A percentile compares a stretch with the other conserved stretches of the same genome.
These are phyloP conservation scores for Polygonum maritimum DNA, from an alignment of 148 eudicot species.

Conservation along the genomic window DNA sequence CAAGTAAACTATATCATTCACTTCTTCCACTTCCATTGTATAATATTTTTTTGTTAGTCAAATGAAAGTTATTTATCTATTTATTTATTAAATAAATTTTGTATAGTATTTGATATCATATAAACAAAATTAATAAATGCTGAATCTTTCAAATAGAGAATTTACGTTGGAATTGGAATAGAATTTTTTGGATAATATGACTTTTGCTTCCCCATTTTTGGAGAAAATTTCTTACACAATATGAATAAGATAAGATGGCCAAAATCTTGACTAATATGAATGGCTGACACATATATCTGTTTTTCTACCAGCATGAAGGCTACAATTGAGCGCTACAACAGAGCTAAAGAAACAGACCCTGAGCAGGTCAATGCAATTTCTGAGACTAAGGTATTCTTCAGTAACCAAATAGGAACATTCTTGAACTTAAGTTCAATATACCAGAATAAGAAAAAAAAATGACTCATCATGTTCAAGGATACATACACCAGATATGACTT, in stretches of 20 bases:
- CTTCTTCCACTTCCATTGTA: too few species aligned
- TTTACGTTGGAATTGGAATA: too few species aligned
- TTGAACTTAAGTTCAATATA: background rate
- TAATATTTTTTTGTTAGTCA: too few species aligned
- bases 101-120: too few species aligned
- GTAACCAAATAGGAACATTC: too few species aligned
- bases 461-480: background rate
- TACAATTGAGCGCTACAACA: conserved; percentile 27
- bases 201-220: too few species aligned
- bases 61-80: too few species aligned
- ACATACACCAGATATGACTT: background rate
- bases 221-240: background rate
- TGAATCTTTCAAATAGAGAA: too few species aligned
- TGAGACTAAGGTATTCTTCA: conserved; percentile 22
- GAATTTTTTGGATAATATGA: too few species aligned
- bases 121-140: too few species aligned
- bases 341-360: conserved; percentile 24
- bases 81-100: too few species aligned
- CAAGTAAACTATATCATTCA: too few species aligned
- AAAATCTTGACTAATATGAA: background rate
- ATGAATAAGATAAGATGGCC: background rate
- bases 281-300: background rate
- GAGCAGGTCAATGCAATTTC: conserved; percentile 17
- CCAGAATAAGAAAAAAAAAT: background rate
- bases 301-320: conserved; percentile 26